Conservation (phyloP, 192 early-diverging fungal species). For the Allomyces javanicus region DNA sequence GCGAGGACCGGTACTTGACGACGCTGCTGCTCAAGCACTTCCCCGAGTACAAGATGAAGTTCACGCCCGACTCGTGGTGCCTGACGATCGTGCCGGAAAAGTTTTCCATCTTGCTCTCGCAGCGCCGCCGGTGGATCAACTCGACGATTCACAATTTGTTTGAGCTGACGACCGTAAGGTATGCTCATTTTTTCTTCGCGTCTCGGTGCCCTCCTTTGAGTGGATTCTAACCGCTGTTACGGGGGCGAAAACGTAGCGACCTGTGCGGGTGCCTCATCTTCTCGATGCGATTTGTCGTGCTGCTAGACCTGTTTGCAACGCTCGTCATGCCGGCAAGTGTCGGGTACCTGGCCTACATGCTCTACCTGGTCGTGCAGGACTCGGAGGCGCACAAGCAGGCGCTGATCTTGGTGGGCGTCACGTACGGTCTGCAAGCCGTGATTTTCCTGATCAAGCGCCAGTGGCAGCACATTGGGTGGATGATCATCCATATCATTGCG, state of each 20-base stretch:
- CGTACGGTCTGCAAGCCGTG: conserved; percentile 53
- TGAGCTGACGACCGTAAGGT: conserved; percentile 59
- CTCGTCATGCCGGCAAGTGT: conserved; percentile 82
- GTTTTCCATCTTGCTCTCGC: conserved; percentile 81
- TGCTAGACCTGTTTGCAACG: conserved; percentile 83
- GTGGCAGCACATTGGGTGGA: conserved; percentile 88
- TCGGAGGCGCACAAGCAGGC: conserved; percentile 45
- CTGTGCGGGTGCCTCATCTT: conserved; percentile 94
- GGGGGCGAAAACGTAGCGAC: conserved; percentile 15
- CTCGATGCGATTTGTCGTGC: conserved; percentile 90
- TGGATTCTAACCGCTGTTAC: neutral
- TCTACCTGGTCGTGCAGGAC: conserved; percentile 38
- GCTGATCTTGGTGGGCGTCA: conserved; percentile 61
- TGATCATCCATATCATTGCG: conserved; percentile 84
- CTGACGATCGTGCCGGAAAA: conserved; percentile 84
- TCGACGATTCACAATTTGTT: conserved; percentile 97
- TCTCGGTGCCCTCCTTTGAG: neutral
- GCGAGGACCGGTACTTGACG: conserved; percentile 95
- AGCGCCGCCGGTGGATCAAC: conserved; percentile 99
- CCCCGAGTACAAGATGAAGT: conserved; percentile 86
- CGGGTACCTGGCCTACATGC: conserved; percentile 67
- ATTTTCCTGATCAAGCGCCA: conserved; percentile 63
- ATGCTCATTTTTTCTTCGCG: neutral
- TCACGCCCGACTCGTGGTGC: conserved; percentile 80
- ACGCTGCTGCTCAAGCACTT: conserved; percentile 91